Evolutionary conservation across 441 rosid genomes (phyloP).

Genomic region (Mallotus japonicus): DNA sequence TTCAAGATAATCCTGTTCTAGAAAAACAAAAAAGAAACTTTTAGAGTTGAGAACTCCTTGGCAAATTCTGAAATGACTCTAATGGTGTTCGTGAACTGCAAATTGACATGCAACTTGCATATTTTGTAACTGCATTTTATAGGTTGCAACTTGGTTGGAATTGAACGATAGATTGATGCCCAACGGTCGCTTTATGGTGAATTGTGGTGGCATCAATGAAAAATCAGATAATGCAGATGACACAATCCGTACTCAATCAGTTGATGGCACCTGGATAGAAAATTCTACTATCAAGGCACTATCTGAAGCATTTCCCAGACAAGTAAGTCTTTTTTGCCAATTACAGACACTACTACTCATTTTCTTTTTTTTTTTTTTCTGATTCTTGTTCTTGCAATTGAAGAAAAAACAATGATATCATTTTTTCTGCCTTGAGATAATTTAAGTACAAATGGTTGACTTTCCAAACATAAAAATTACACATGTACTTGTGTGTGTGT

Average conservation of each 20-base stretch:
- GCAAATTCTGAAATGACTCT: neutral
- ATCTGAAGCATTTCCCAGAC: conserved; percentile 64
- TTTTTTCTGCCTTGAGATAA: neutral
- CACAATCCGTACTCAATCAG: conserved; percentile 21
- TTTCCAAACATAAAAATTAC: neutral
- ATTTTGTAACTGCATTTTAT: conserved; percentile 17
- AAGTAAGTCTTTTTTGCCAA: conserved; percentile 37
- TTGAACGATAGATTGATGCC: conserved; percentile 61
- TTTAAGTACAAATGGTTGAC: neutral
- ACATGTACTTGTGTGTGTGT: no score
- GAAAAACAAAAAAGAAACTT: neutral
- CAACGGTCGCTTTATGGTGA: conserved; percentile 71
- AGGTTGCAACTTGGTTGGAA: conserved; percentile 65
- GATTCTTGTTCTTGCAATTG: neutral
- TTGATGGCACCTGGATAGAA: conserved; percentile 41
- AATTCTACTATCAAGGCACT: conserved; percentile 64
- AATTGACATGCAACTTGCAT: neutral
- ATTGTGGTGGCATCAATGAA: conserved; percentile 61
- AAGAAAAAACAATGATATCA: neutral
- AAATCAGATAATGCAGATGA: conserved; percentile 29
- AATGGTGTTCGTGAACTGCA: neutral
- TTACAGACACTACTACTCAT: neutral
- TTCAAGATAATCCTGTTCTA: neutral
- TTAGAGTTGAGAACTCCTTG: neutral
- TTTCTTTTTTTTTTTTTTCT: neutral